Base-by-base conservation (phyloP, 805 yeast genomes). In the Candida maris region DNA sequence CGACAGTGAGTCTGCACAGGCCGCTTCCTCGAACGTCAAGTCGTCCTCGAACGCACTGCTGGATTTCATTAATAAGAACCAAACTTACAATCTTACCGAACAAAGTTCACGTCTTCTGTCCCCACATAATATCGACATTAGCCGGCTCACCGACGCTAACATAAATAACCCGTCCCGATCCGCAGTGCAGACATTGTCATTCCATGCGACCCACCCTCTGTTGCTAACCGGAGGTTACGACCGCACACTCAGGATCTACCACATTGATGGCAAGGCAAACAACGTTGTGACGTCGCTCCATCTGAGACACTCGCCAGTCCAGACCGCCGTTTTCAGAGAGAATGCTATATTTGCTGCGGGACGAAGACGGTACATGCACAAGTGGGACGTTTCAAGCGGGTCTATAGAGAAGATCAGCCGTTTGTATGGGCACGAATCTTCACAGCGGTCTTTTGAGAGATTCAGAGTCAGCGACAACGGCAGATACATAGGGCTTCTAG, bases 141-240 rank as follows among this genome's bases (percentile, higher is more conserved):
- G 79, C n/a, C 73, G 96, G 43, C 68, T 93, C 29, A 83, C 81
- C 45, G 97, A 93, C 64, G 97, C 95, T 27, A 91, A 88, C 54
- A 68, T 72, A 34, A 72, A 76, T 30, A 78, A 76, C 40, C 64
- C 76, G 4, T 77, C 96, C 3, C 75, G 71, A 44, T 73, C 96
- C 0, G 95, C 88, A 0, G 75, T 93, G n/a, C 97, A 87, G 62
- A 67, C 91, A 0, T 54, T 93, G 26, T 71, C 84, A 4, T 93
- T 93, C 73, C 98, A 93, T 59, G 85, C 85, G 7, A 65, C 72
- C 6, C 86, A 81, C 49, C 95, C 98, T 27, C 66, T 93, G 20
- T 65, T 91, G 30, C 64, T 93, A 35, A 85, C 96, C 0, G 95
- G 93, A 38, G 99, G 99, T 16, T 89, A 82, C 57, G 99, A 93